Percentiles rank a stretch among this genome's conserved stretches.
Conservation (phyloP, 305 asterid genomes). For the Vinca major region DNA sequence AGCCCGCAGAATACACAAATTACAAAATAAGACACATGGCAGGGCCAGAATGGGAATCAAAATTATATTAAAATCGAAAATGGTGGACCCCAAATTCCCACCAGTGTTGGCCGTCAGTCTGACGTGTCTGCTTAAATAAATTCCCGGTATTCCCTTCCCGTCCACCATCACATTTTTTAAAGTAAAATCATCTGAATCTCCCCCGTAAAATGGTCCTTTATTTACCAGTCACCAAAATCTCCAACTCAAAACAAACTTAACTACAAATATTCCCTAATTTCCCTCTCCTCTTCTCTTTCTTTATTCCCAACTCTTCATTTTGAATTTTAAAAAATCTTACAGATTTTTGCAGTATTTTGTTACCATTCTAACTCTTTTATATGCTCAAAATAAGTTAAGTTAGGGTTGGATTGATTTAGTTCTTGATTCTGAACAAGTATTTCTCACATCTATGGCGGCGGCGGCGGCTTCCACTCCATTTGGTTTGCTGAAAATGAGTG, state of each 20-base stretch:
- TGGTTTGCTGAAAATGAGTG: conserved; percentile 21
- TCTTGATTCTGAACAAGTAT: no score
- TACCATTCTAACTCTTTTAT: no score
- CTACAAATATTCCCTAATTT: conserved; percentile 15
- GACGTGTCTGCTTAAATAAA: conserved; percentile 11
- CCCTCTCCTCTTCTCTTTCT: conserved; percentile 8
- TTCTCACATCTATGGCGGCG: conserved; percentile 17
- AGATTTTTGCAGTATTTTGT: background rate
- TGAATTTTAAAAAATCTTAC: background rate
- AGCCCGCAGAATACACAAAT: no score
- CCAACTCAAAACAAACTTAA: background rate
- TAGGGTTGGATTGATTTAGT: no score
- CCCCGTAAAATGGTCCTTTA: no score
- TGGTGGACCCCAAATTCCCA: conserved; percentile 4
- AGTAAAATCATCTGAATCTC: no score
- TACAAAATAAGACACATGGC: no score
- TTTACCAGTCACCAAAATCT: background rate
- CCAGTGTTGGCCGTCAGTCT: background rate
- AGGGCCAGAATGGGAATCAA: conserved; percentile 6
- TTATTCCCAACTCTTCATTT: background rate
- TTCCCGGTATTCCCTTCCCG: background rate
- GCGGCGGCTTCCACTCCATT: conserved; percentile 45
- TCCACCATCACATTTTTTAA: background rate
- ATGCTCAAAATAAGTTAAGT: no score
- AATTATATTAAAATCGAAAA: no score